Evolutionary conservation across 1,139 yeast genomes (phyloP).

Genomic region (Taphrina flavorubra): DNA sequence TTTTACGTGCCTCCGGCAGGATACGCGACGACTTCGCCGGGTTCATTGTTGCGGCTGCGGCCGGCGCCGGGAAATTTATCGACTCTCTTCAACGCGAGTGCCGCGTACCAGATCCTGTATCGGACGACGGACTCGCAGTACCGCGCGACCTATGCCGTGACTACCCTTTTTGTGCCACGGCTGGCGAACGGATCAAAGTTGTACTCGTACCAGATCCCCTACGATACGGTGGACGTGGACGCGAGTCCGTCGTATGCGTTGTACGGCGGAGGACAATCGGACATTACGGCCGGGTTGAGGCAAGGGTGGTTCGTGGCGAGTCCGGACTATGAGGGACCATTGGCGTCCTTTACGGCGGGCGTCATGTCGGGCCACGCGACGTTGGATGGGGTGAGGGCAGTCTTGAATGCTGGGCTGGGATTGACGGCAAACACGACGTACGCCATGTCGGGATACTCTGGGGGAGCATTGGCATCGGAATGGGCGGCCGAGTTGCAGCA

Average conservation of each 20-base stretch:
- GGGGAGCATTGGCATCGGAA: constrained; percentile 50
- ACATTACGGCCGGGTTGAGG: constrained; percentile 44
- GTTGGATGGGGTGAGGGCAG: constrained; percentile 49
- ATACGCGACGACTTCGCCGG: constrained; percentile 23
- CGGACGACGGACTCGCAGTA: constrained; percentile 49
- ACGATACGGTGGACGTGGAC: constrained; percentile 48
- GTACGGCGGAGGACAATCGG: constrained; percentile 43
- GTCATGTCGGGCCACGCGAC: constrained; percentile 48
- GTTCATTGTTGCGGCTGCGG: constrained; percentile 22
- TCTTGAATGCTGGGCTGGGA: constrained; percentile 43
- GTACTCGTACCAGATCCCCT: constrained; percentile 49
- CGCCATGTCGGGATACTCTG: constrained; percentile 50
- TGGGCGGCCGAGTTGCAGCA: constrained; percentile 50
- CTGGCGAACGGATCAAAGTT: constrained; percentile 45
- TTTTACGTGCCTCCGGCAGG: constrained; percentile 24
- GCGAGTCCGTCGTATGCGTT: constrained; percentile 50
- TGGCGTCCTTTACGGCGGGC: constrained; percentile 49
- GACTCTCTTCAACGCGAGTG: constrained; percentile 32
- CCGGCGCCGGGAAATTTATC: constrained; percentile 30
- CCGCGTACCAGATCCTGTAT: constrained; percentile 48
- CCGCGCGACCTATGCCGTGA: constrained; percentile 48
- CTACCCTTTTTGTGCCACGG: constrained; percentile 49
- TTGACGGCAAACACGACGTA: constrained; percentile 43
- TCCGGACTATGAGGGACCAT: constrained; percentile 50
- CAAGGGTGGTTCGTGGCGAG: constrained; percentile 47